These are phyloP conservation scores for Podila epigama DNA, from an alignment of 192 early-diverging fungal species.

Conservation along the genomic window DNA sequence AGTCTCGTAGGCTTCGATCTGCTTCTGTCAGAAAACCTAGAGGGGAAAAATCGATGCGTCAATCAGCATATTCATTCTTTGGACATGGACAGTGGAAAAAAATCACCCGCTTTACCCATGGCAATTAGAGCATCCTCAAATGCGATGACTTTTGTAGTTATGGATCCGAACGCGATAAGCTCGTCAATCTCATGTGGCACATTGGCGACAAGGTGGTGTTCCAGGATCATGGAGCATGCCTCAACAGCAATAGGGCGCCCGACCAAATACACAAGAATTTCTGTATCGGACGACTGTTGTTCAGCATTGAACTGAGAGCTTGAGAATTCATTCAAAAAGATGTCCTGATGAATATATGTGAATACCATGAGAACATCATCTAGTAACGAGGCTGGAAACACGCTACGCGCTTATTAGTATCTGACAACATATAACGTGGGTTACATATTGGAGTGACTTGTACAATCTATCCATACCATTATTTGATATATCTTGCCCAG, in stretches of 20 bases:
- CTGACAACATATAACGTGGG: too few species aligned
- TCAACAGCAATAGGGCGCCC: conserved; percentile 34
- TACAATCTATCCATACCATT: too few species aligned
- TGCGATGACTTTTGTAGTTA: conserved; percentile 16
- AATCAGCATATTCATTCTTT: background rate
- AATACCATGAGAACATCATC: conserved; percentile 16
- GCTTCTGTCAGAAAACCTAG: conserved; percentile 36
- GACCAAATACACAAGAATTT: conserved; percentile 23
- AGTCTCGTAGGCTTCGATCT: conserved; percentile 30
- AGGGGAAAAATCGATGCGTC: background rate
- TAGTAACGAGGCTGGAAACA: conserved; percentile 14
- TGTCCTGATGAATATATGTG: conserved; percentile 16
- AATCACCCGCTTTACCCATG: conserved; percentile 21
- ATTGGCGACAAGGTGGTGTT: conserved; percentile 22
- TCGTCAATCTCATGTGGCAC: conserved; percentile 39
- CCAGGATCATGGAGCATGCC: conserved; percentile 30
- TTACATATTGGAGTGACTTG: too few species aligned
- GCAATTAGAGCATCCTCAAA: conserved; percentile 51
- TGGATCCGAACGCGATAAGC: conserved; percentile 24
- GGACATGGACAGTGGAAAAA: too few species aligned
- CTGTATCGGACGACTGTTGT: conserved; percentile 18
- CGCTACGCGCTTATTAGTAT: too few species aligned
- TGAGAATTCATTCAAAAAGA: conserved; percentile 22
- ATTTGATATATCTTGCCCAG: background rate
- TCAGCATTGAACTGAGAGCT: conserved; percentile 23